Evolutionary conservation across 306 rosid genomes (phyloP).

Genomic region (Vigna hirtella): DNA sequence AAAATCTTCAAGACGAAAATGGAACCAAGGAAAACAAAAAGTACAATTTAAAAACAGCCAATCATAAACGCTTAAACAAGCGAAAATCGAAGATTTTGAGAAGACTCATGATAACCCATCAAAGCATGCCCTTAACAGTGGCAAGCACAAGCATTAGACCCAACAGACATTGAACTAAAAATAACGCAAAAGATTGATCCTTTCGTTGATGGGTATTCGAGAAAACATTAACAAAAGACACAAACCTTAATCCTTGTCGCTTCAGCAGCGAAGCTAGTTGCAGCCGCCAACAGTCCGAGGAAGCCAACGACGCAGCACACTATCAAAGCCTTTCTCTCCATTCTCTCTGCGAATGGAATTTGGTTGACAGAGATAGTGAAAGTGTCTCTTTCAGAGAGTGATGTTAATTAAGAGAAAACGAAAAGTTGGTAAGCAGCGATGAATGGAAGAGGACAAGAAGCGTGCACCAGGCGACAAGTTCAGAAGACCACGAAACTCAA

Average conservation of each 20-base stretch:
- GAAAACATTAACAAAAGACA: conserved; percentile 13
- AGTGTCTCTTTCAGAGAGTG: conserved; percentile 17
- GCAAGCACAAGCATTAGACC: conserved; percentile 5
- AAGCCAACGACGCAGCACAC: conserved; percentile 68
- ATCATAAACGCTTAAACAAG: background rate
- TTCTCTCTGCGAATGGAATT: conserved; percentile 7
- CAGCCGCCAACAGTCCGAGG: conserved; percentile 75
- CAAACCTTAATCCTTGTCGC: conserved; percentile 83
- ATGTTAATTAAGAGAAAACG: background rate
- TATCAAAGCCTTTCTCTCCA: conserved; percentile 69
- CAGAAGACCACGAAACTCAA: background rate
- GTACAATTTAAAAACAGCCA: background rate
- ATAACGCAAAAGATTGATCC: conserved; percentile 11
- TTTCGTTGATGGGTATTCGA: conserved; percentile 13
- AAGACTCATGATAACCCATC: background rate
- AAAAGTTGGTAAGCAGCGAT: conserved; percentile 30
- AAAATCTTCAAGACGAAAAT: conserved; percentile 17
- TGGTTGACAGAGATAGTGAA: no score
- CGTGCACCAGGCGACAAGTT: background rate
- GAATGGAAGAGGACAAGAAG: background rate
- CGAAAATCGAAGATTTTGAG: background rate
- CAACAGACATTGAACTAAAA: background rate
- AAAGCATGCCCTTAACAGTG: conserved; percentile 26
- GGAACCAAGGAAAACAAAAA: conserved; percentile 27
- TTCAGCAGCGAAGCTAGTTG: conserved; percentile 83